Evolutionary conservation across 768 basidiomycete genomes (phyloP).

Genomic region (Termitomyces titanicus): DNA sequence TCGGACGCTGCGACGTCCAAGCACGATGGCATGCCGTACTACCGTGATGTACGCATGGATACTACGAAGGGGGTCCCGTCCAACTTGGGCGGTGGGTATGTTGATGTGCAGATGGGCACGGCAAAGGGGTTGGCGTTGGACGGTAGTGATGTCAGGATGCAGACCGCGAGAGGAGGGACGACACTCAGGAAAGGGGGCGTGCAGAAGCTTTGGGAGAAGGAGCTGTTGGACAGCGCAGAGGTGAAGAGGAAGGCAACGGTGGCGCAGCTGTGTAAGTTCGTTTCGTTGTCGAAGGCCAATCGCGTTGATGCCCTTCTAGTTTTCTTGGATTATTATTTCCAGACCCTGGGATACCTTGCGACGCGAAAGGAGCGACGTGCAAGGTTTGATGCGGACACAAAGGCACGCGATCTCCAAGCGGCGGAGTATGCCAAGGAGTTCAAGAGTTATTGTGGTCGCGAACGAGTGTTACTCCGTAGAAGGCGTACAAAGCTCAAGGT

Average conservation of each 20-base stretch:
- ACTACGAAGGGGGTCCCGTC: slow-evolving; percentile 61
- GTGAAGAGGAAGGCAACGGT: slow-evolving; percentile 95
- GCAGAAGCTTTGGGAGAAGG: slow-evolving; percentile 80
- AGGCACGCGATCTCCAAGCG: slow-evolving; percentile 53
- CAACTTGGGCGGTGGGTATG: slow-evolving; percentile 9
- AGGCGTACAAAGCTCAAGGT: slow-evolving; percentile 90
- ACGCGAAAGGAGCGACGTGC: slow-evolving; percentile 80
- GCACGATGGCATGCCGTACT: slow-evolving; percentile 19
- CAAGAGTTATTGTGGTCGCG: slow-evolving; percentile 90
- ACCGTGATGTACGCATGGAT: slow-evolving; percentile 73
- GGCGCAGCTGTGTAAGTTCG: slow-evolving; percentile 84
- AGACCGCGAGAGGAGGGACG: slow-evolving; percentile 51
- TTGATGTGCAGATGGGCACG: slow-evolving; percentile 73
- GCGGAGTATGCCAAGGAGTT: slow-evolving; percentile 74
- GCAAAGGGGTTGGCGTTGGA: slow-evolving; percentile 52
- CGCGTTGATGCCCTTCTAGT: slow-evolving; percentile 38
- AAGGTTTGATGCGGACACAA: slow-evolving; percentile 81
- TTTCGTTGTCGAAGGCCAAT: background rate
- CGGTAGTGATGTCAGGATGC: slow-evolving; percentile 61
- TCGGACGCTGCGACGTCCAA: too few relatives aligned
- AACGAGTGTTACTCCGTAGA: slow-evolving; percentile 88
- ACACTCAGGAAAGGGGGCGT: slow-evolving; percentile 57
- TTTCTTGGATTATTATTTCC: slow-evolving; percentile 99
- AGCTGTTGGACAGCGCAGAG: slow-evolving; percentile 80
- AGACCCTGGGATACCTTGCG: slow-evolving; percentile 85